Evolutionary conservation across 768 basidiomycete genomes (phyloP).

Genomic region (Lactarius quietus): DNA sequence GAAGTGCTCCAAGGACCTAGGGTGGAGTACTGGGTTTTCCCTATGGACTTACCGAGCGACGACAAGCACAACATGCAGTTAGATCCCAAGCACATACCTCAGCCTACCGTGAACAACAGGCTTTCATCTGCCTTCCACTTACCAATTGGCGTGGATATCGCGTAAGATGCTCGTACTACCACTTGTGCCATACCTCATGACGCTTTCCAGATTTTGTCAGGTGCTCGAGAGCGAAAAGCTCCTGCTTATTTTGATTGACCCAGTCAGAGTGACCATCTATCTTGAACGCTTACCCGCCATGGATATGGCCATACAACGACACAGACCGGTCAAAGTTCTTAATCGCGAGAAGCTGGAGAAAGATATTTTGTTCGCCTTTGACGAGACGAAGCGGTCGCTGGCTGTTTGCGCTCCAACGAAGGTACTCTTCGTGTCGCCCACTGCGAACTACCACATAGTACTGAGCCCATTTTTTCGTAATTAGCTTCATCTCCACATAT

Average conservation of each 20-base stretch:
- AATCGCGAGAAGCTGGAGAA: slow-evolving; percentile 46
- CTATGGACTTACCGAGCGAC: slow-evolving; percentile 10
- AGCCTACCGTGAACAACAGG: slow-evolving; percentile 8
- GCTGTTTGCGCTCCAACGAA: slow-evolving; percentile 43
- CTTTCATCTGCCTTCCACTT: slow-evolving; percentile 10
- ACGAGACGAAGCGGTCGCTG: slow-evolving; percentile 49
- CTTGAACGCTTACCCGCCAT: slow-evolving; percentile 12
- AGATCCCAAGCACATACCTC: slow-evolving; percentile 14
- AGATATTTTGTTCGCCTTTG: slow-evolving; percentile 46
- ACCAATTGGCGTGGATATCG: slow-evolving; percentile 3
- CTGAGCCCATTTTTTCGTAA: neutral
- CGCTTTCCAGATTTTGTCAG: slow-evolving; percentile 16
- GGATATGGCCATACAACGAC: neutral
- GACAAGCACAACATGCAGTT: slow-evolving; percentile 19
- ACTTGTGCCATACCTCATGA: neutral
- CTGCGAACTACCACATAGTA: neutral
- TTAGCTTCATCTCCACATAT: slow-evolving; percentile 42
- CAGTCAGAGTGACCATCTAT: slow-evolving; percentile 16
- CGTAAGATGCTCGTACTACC: slow-evolving; percentile 1
- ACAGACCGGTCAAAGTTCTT: slow-evolving; percentile 27
- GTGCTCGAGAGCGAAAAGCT: slow-evolving; percentile 16
- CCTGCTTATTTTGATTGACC: slow-evolving; percentile 14
- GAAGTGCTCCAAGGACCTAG: slow-evolving; percentile 1
- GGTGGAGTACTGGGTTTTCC: slow-evolving; percentile 4
- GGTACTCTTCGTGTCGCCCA: slow-evolving; percentile 29